These are phyloP conservation scores for Naumovozyma castellii DNA, from an alignment of 805 yeast species.

Conservation along the genomic window DNA sequence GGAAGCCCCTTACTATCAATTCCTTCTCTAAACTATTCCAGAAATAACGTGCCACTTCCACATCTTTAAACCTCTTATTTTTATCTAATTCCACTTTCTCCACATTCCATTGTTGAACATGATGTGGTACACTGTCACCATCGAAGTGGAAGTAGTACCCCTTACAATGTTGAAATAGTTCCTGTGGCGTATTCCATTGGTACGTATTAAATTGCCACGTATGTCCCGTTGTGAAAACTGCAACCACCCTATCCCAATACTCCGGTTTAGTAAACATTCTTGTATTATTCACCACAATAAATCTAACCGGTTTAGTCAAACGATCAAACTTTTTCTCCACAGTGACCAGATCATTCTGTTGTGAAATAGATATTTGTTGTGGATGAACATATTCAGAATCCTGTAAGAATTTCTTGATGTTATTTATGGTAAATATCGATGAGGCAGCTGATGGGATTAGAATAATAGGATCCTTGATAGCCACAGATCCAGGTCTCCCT, in stretches of 20 bases:
- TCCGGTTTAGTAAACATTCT: constrained; percentile 86
- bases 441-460: constrained; percentile 74
- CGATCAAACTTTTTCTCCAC: constrained; percentile 28
- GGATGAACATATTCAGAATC: constrained; percentile 57
- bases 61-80: constrained; percentile 75
- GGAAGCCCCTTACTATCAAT: constrained; percentile 58
- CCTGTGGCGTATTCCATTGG: constrained; percentile 71
- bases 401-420: constrained; percentile 62
- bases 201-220: constrained; percentile 91
- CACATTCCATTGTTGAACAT: constrained; percentile 82
- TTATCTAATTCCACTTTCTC: constrained; percentile 69
- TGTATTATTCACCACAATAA: constrained; percentile 74
- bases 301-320: constrained; percentile 25
- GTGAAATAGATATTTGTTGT: constrained; percentile 30
- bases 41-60: constrained; percentile 72
- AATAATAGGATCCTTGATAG: constrained; percentile 56
- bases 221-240: constrained; percentile 94
- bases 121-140: constrained; percentile 71
- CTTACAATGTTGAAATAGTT: constrained; percentile 69
- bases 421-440: constrained; percentile 53
- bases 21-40: constrained; percentile 79
- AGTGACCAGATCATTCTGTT: constrained; percentile 23
- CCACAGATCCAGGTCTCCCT: constrained; percentile 1
- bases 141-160: constrained; percentile 73
- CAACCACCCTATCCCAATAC: constrained; percentile 96